phyloP scores from a whole-genome alignment of 2,329 filamentous ascomycete species.

The Pseudogymnoascus sp. region DNA sequence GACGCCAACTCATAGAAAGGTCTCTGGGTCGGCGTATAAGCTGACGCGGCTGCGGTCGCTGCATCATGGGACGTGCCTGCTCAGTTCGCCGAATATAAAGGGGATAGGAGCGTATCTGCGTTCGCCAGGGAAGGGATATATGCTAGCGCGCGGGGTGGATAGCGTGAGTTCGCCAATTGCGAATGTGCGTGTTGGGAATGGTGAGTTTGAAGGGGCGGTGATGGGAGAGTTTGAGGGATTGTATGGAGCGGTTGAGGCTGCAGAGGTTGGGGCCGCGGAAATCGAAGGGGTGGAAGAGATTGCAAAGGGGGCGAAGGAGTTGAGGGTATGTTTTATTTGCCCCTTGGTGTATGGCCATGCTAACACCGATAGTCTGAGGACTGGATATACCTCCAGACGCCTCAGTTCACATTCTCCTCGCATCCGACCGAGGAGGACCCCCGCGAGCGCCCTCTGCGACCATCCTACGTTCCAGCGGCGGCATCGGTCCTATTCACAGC shows the following conservation, averaged over 20 bases:
- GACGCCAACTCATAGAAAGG: slow-evolving; percentile 53
- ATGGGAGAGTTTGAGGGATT: slow-evolving; percentile 57
- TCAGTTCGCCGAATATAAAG: slow-evolving; percentile 66
- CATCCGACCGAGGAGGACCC: slow-evolving; percentile 46
- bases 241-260: slow-evolving; percentile 44
- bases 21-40: slow-evolving; percentile 94
- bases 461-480: slow-evolving; percentile 38
- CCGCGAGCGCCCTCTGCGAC: slow-evolving; percentile 43
- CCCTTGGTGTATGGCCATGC: slow-evolving; percentile 18
- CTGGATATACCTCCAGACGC: slow-evolving; percentile 83
- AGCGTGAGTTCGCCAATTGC: slow-evolving; percentile 79
- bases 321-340: slow-evolving; percentile 40
- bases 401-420: slow-evolving; percentile 66
- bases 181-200: slow-evolving; percentile 60
- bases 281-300: slow-evolving; percentile 44
- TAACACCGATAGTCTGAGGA: slow-evolving; percentile 42
- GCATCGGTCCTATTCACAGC: slow-evolving; percentile 27
- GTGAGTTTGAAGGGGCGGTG: slow-evolving; percentile 44
- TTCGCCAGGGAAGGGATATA: slow-evolving; percentile 68
- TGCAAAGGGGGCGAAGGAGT: slow-evolving; percentile 51
- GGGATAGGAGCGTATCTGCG: slow-evolving; percentile 62
- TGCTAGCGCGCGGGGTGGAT: slow-evolving; percentile 78
- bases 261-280: slow-evolving; percentile 33
- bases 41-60: slow-evolving; percentile 71
- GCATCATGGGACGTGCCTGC: slow-evolving; percentile 87